These are phyloP conservation scores for Kappamyces sp. DNA, from an alignment of 192 early-diverging fungal species.

Conservation along the genomic window DNA sequence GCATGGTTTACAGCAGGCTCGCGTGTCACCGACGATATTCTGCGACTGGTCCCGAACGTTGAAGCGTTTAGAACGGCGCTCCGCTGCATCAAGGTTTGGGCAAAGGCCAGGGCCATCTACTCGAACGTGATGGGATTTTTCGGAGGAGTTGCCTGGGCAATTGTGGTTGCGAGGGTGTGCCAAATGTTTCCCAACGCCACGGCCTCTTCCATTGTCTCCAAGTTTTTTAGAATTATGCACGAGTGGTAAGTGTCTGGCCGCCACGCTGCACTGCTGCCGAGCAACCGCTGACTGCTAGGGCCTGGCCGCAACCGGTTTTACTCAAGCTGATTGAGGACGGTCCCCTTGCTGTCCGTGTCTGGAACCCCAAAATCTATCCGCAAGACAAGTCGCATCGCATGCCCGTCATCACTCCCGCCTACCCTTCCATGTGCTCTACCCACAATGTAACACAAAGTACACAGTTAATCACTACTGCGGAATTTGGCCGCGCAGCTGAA, in stretches of 20 bases:
- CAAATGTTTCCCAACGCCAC: slow-evolving; percentile 95
- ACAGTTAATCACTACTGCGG: slow-evolving; percentile 69
- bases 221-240: slow-evolving; percentile 84
- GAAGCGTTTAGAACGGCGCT: slow-evolving; percentile 83
- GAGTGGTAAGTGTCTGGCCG: slow-evolving; percentile 55
- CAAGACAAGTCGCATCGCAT: slow-evolving; percentile 79
- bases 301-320: slow-evolving; percentile 90
- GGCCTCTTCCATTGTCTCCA: slow-evolving; percentile 74
- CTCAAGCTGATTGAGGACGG: slow-evolving; percentile 85
- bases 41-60: slow-evolving; percentile 89
- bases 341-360: slow-evolving; percentile 78
- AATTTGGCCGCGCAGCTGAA: slow-evolving; percentile 75
- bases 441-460: slow-evolving; percentile 94
- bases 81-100: slow-evolving; percentile 95
- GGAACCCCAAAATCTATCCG: slow-evolving; percentile 89
- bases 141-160: slow-evolving; percentile 98
- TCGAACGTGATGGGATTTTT: slow-evolving; percentile 97
- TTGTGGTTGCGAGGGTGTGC: slow-evolving; percentile 90
- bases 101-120: slow-evolving; percentile 86
- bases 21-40: slow-evolving; percentile 93
- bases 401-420: slow-evolving; percentile 98
- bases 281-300: slow-evolving; percentile 24
- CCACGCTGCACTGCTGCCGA: neutral
- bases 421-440: slow-evolving; percentile 97
- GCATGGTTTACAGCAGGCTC: slow-evolving; percentile 51